These are phyloP conservation scores for Cryptococcus wingfieldii DNA, from an alignment of 1,284 basidiomycete genomes.

Conservation along the genomic window DNA sequence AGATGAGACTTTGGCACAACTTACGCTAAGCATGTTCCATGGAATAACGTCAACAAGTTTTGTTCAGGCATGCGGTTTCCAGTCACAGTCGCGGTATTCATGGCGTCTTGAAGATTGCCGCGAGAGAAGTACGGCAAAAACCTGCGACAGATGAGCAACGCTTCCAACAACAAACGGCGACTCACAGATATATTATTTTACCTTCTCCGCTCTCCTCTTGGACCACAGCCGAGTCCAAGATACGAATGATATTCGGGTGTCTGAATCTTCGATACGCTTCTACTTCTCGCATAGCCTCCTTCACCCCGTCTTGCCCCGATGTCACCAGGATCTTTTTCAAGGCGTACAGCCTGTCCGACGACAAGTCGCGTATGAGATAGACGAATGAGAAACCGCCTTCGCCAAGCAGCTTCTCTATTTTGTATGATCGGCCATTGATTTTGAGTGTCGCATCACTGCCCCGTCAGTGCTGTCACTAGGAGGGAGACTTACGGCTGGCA, in stretches of 20 bases:
- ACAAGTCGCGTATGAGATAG: slow-evolving; percentile 73
- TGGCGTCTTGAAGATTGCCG: slow-evolving; percentile 92
- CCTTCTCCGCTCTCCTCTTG: slow-evolving; percentile 77
- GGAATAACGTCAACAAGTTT: slow-evolving; percentile 83
- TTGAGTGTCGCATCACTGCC: slow-evolving; percentile 62
- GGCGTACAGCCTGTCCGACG: slow-evolving; percentile 72
- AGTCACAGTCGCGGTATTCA: slow-evolving; percentile 80
- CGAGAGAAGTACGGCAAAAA: slow-evolving; percentile 49
- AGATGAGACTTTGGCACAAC: slow-evolving; percentile 9
- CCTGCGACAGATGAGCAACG: slow-evolving; percentile 8
- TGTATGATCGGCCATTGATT: slow-evolving; percentile 88
- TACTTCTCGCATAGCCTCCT: slow-evolving; percentile 74
- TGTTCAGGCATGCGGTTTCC: slow-evolving; percentile 79
- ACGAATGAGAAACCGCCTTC: slow-evolving; percentile 96
- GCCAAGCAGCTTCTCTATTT: slow-evolving; percentile 81
- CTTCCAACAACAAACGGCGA: not conserved
- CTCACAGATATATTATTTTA: slow-evolving; percentile 79
- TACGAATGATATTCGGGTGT: slow-evolving; percentile 56
- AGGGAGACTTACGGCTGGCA: slow-evolving; percentile 44
- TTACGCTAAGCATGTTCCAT: slow-evolving; percentile 81
- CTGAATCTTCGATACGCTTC: slow-evolving; percentile 87
- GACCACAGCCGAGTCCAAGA: slow-evolving; percentile 78
- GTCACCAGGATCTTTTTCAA: slow-evolving; percentile 91
- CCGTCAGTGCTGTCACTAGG: not conserved
- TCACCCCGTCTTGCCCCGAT: slow-evolving; percentile 56